Base-by-base conservation (phyloP, 345 rosid species). In the Cardiospermum halicacabum region DNA sequence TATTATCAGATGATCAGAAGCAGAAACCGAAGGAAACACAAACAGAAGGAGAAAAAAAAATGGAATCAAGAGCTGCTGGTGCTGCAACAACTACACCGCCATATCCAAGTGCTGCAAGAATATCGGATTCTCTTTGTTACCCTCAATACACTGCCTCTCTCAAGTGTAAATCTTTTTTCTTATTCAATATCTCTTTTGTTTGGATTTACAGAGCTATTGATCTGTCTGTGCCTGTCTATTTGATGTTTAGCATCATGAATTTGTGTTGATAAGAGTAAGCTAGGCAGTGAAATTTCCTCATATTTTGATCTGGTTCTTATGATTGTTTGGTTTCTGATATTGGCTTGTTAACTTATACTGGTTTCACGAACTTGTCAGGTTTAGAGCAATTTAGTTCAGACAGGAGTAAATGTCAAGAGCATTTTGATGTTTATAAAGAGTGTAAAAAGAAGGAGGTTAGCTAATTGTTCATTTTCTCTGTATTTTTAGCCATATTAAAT, bases 381-480 rank as follows among this genome's bases (percentile, higher is more conserved):
- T 84, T 91, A 64, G 99, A 94, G 78, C 83, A 89, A 77, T 91
- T 80, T 74, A 75, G 82, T 64, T 66, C 92, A 15, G 95, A 88
- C 75, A 94, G 84, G 89, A 85, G 89, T 72, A 93, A 84, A 81
- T 90, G 98, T 73, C 98, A 88, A 72, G 85, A 84, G 68, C 96
- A 90, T 73, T 93, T 94, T 75, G 89, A 85, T 69, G 84, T 86
- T 64, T 94, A 94, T 80, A 88, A 85, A 78, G 99, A 91, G 82
- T 91, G 99, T 86, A 88, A 94, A 82, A 94, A 90, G 79, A 93
- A 82, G 63, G 97, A 88, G 97, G 97, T 88, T 12, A 60, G 12
- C 58, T 22, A 42, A 28, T 16, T 53, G 30, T 48, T 54, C 9
- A 15, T 22, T 34, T 2, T 32, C 7, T 32, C 36, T 32, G 3